Evolutionary conservation across 1,284 basidiomycete species (phyloP), one percentile per base, ranked within the genome.

Genomic region (Cutaneotrichosporon cyanovorans): DNA sequence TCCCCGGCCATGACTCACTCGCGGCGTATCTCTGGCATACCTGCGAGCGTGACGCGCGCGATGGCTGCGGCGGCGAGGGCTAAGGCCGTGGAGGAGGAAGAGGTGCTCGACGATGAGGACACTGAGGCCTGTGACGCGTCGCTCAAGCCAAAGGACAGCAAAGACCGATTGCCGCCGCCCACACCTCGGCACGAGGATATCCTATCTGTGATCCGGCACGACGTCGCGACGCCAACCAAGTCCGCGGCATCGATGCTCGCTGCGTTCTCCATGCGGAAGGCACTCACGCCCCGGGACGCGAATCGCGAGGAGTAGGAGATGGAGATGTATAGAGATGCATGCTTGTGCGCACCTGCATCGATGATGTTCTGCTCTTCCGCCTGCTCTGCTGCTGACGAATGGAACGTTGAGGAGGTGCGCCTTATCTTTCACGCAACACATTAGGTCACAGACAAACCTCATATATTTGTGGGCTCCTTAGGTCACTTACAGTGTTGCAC

Each of bases 21-120:
- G 37, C 40, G 53, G 12, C 45, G 53, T 12, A 50, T 54, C 36
- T 48, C 46, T 20, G 46, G 48, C 14, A 48, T 53, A 9, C 48
- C 51, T 0, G 36, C 45, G 11, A 50, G 48, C 16, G 18, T 50
- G 21, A 42, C 42, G 43, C 35, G 31, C 3, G 37, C 37, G 19
- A 37, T 30, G 42, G 37, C 25, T 25, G 25, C 19, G 25, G 33
- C 19, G 15, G 22, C 25, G n/a, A 18, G 18, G 25, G 23, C 18
- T 15, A 28, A 4, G 19, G 8, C 12, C 10, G 23, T 37, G 36
- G 7, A 31, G 11, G 35, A 31, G 11, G n/a, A 14, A 18, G 25
- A 25, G 2, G 5, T 11, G 18, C 28, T 40, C 11, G 14, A 46
- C 21, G 28, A 15, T 21, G 37, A 28, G 16, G 23, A 16, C 10